A percentile compares a stretch with the other conserved stretches of the same genome.
phyloP scores from a whole-genome alignment of 768 basidiomycete species.

The Kondoa subrosea region DNA sequence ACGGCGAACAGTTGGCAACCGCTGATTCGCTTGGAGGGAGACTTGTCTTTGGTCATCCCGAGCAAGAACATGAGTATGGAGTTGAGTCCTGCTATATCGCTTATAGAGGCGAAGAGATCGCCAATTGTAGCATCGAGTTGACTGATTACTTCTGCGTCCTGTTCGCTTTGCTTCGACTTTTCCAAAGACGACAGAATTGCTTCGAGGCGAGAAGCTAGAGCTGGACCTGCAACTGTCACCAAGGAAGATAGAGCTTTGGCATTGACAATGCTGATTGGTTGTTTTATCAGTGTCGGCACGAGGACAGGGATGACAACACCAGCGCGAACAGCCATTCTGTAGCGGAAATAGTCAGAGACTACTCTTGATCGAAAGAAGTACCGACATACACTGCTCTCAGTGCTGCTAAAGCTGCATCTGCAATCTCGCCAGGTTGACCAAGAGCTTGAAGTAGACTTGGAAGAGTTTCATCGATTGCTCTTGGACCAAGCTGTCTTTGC shows the following conservation, averaged over 20 bases:
- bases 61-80: constrained; percentile 73
- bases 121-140: constrained; percentile 61
- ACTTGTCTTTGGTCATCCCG: constrained; percentile 70
- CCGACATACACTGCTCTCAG: constrained; percentile 74
- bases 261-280: constrained; percentile 89
- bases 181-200: constrained; percentile 64
- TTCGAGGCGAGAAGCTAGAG: constrained; percentile 65
- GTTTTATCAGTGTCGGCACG: constrained; percentile 76
- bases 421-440: constrained; percentile 75
- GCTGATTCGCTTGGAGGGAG: constrained; percentile 53
- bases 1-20: constrained; percentile 59
- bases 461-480: constrained; percentile 89
- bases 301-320: constrained; percentile 91
- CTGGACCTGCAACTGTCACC: constrained; percentile 81
- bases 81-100: constrained; percentile 73
- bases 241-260: constrained; percentile 74
- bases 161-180: constrained; percentile 48
- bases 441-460: constrained; percentile 86
- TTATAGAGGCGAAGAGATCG: constrained; percentile 59
- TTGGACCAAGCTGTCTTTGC: constrained; percentile 77
- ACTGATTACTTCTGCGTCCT: constrained; percentile 49
- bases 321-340: constrained; percentile 55
- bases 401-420: constrained; percentile 88
- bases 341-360: not conserved
- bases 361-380: not conserved